Evolutionary conservation across 2,329 filamentous ascomycete genomes (phyloP), one percentile per base, ranked within the genome.

Genomic region (Talaromyces sp.): DNA sequence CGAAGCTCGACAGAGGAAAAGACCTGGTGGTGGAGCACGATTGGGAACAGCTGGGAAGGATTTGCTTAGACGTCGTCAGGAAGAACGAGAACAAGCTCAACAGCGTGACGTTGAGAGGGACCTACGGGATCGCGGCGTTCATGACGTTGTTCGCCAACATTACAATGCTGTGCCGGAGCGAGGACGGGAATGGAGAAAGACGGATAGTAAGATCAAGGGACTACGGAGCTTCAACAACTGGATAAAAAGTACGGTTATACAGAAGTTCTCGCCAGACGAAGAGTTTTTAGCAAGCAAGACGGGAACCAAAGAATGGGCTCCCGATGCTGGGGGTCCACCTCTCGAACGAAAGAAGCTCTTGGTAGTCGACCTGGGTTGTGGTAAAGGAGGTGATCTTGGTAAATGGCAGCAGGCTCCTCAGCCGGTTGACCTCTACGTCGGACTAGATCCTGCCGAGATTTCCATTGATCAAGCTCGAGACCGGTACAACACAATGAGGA

Each of bases 391-490:
- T 53, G 95, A 99, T 77, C 77, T 99, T 67, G 90, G 90, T 63
- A 99, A 99, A 76, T 99, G 95, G 95, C 91, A 97, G 79, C 90
- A 93, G 70, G 92, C 94, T 22, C 92, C 93, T n/a, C 91, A 97
- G 73, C 83, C 87, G 5, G 91, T 98, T n/a, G 89, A 92, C 69
- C 86, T 98, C 2, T 99, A 99, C 72, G 93, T 99, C 59, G 95
- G 95, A 0, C 84, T 97, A 15, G 95, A 99, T 76, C 94, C 94
- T 3, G 95, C 95, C 38, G 91, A 97, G 65, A 86, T 97, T 36
- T 96, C 91, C 13, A 94, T 99, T 72, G 88, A 92, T 17, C 95
- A 99, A 78, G 95, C 95, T 5, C 86, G 88, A 68, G 92, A 96
- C 58, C 88, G 95, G 60, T 97, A 96, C 75, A 83, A 85, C 25